Evolutionary conservation across 2,329 filamentous ascomycete genomes (phyloP), one percentile per base, ranked within the genome.

Genomic region (Alternaria brassicicola): DNA sequence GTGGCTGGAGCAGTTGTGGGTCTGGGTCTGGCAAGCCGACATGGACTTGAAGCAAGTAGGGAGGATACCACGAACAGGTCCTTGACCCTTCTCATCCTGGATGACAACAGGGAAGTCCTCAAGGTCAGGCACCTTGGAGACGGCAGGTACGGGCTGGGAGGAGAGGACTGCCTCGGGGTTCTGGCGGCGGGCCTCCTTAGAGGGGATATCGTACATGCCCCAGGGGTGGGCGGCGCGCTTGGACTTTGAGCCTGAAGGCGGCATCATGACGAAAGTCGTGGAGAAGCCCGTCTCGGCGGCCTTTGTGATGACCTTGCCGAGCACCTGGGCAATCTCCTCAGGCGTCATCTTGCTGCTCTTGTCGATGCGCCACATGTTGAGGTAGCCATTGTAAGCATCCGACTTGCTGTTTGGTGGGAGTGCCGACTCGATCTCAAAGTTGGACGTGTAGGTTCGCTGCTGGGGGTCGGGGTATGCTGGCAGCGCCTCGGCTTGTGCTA

Each of bases 1-100:
- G 77, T 95, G 93, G 53, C 89, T 88, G 13, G 90, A 92, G 84
- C 95, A 99, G 74, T 87, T 87, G 68, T 87, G 85, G 2, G 95
- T 99, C 38, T 81, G 82, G 56, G 83, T 83, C 48, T 84, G 79
- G 79, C 94, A 98, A 56, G 84, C 81, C 38, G 88, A 86, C 67
- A 87, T 79, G 2, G 88, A 88, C 51, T 82, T 76, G 82, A 96
- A 94, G 84, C 94, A 98, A 43, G 86, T 79, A 6, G 91, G 89
- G 45, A 93, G 83, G 23, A 86, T 80, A 53, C 83, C 83, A 30
- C 78, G 72, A 25, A 81, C 78, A 6, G 82, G 63, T 70, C 76
- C 50, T 41, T 67, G 67, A 47, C 67, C 55, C 38, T 53, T 61
- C 38, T 56, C 36, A 45, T 67, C 65, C 63, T 65, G 66, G 42